A percentile compares a stretch with the other conserved stretches of the same genome.
Evolutionary conservation across 257 asterid genomes (phyloP).

Genomic region (Ehretia macrophylla): DNA sequence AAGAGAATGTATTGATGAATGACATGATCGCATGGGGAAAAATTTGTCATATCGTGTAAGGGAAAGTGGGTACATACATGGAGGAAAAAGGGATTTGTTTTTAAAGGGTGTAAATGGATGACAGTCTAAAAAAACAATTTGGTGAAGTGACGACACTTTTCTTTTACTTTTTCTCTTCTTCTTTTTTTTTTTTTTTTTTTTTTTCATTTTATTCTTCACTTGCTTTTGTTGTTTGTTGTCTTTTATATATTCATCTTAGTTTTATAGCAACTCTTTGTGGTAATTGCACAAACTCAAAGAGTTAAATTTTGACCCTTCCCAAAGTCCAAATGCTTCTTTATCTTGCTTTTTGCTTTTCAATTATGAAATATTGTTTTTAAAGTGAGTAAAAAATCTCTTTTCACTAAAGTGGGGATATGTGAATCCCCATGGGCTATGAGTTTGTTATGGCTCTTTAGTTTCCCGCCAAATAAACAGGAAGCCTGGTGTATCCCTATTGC

Average conservation of each 20-base stretch:
- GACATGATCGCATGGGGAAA: constrained; percentile 24
- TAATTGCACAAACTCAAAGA: constrained; percentile 38
- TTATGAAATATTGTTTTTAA: constrained; percentile 29
- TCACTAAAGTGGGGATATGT: not conserved
- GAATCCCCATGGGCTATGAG: not conserved
- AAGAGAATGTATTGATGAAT: constrained; percentile 25
- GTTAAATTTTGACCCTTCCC: constrained; percentile 44
- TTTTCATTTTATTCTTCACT: not conserved
- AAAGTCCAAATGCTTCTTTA: constrained; percentile 44
- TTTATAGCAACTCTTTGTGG: constrained; percentile 18
- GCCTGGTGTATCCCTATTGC: not conserved
- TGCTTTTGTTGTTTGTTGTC: constrained; percentile 1
- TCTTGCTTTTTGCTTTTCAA: constrained; percentile 36
- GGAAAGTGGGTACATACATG: constrained; percentile 49
- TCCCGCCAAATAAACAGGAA: not conserved
- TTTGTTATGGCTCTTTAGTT: not conserved
- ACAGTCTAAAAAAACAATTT: constrained; percentile 42
- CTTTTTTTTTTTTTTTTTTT: not conserved
- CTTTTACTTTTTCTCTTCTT: constrained; percentile 4
- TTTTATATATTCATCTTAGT: constrained; percentile 12
- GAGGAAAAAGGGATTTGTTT: constrained; percentile 22
- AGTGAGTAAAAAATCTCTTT: not conserved
- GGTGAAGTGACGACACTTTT: constrained; percentile 41
- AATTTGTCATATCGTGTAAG: constrained; percentile 43
- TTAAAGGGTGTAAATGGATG: constrained; percentile 44